phyloP scores from a whole-genome alignment of 176 grass and related monocot species.

The Metroxylon sagu region DNA sequence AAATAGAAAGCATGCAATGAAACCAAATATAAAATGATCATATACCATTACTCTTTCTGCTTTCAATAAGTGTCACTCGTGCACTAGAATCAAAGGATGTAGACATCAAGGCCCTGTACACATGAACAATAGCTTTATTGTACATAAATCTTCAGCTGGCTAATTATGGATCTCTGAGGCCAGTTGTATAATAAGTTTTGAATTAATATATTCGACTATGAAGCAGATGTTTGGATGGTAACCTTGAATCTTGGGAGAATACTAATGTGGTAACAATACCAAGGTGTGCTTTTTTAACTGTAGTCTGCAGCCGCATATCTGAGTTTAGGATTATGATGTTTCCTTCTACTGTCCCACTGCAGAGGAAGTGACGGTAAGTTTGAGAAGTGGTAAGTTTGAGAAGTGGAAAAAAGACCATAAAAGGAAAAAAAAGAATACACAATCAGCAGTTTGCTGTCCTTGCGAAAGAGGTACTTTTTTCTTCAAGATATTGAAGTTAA shows the following conservation, averaged over 20 bases:
- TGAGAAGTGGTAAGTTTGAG: not conserved
- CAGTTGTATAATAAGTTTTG: not conserved
- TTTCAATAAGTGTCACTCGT: slow-evolving; percentile 54
- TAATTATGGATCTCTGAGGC: not conserved
- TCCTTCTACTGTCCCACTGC: slow-evolving; percentile 81
- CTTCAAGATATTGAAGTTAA: too few species aligned
- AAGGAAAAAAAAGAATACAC: not conserved
- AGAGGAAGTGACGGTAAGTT: slow-evolving; percentile 9
- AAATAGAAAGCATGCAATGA: slow-evolving; percentile 9
- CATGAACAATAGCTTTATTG: slow-evolving; percentile 1
- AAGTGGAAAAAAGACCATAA: not conserved
- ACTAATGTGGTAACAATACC: slow-evolving; percentile 59
- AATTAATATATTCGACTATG: slow-evolving; percentile 10
- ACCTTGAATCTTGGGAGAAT: slow-evolving; percentile 85
- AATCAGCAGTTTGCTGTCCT: not conserved
- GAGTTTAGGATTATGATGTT: slow-evolving; percentile 41
- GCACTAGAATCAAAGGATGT: slow-evolving; percentile 86
- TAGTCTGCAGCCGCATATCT: slow-evolving; percentile 41
- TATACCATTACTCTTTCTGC: slow-evolving; percentile 45
- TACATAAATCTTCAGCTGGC: not conserved
- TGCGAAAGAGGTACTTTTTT: too few species aligned
- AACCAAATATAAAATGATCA: slow-evolving; percentile 1
- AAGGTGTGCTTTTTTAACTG: slow-evolving; percentile 86
- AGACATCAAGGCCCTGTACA: slow-evolving; percentile 60
- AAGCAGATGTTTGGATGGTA: not conserved